These are phyloP conservation scores for Harringtonia aguacate DNA, from an alignment of 2,329 filamentous ascomycete genomes.

Conservation along the genomic window DNA sequence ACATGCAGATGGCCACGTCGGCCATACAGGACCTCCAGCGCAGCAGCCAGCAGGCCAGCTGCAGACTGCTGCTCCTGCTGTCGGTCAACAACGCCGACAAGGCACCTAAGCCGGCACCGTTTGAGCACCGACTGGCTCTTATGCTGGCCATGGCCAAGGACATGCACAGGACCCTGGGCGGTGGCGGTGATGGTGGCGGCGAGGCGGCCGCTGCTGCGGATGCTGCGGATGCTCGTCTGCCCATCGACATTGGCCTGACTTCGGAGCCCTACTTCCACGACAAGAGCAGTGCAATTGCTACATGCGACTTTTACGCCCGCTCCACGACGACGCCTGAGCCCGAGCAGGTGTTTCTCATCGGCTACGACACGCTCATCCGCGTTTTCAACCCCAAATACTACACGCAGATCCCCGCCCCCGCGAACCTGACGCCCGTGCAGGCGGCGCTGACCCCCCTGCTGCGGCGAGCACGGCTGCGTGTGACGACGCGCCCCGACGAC, in stretches of 20 bases:
- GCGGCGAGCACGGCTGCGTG: slow-evolving; percentile 45
- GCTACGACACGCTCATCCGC: slow-evolving; percentile 66
- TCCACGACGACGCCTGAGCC: slow-evolving; percentile 8
- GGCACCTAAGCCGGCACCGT: slow-evolving; percentile 53
- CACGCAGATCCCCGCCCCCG: not conserved
- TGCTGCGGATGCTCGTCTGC: slow-evolving; percentile 10
- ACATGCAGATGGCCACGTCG: slow-evolving; percentile 44
- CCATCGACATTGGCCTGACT: slow-evolving; percentile 59
- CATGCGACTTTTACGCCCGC: slow-evolving; percentile 33
- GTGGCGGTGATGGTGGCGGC: no score
- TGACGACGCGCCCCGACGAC: slow-evolving; percentile 52
- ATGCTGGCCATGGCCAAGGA: slow-evolving; percentile 60
- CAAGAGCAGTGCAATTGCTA: slow-evolving; percentile 51
- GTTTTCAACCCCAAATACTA: slow-evolving; percentile 69
- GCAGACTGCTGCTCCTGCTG: slow-evolving; percentile 46
- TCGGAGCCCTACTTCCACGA: slow-evolving; percentile 64
- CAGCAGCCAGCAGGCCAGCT: slow-evolving; percentile 5
- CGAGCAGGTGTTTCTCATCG: slow-evolving; percentile 58
- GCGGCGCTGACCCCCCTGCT: slow-evolving; percentile 54
- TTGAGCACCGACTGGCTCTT: slow-evolving; percentile 57
- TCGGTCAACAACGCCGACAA: slow-evolving; percentile 58
- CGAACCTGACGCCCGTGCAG: slow-evolving; percentile 30
- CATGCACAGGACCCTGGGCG: slow-evolving; percentile 19
- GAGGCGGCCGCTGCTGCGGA: no score
- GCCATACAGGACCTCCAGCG: slow-evolving; percentile 23